Evolutionary conservation across 345 rosid genomes (phyloP).

Genomic region (Murraya koenigii): DNA sequence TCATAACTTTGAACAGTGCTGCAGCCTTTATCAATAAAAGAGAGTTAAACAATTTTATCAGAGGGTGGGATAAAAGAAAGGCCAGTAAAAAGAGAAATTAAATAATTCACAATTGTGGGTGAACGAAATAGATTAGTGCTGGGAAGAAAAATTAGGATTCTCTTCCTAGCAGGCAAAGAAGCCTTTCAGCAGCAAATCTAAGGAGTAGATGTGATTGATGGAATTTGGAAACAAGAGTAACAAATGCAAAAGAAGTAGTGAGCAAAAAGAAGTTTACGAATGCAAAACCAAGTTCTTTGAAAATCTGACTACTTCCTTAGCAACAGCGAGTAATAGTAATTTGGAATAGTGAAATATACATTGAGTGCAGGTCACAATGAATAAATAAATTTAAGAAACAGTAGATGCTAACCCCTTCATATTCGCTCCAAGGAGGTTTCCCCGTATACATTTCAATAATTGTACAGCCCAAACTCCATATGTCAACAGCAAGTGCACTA

Average conservation of each 20-base stretch:
- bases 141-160: background rate
- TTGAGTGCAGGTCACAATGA: background rate
- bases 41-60: background rate
- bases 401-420: slow-evolving; percentile 76
- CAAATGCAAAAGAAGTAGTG: background rate
- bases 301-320: background rate
- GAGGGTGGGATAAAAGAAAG: background rate
- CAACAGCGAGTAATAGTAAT: background rate
- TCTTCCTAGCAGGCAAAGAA: background rate
- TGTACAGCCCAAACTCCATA: slow-evolving; percentile 99
- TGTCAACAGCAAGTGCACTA: slow-evolving; percentile 90
- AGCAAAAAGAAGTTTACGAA: background rate
- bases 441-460: slow-evolving; percentile 96
- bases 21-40: slow-evolving; percentile 61
- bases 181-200: background rate
- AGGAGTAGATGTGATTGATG: background rate
- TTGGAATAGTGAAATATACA: background rate
- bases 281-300: background rate
- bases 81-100: background rate
- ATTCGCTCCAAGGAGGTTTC: slow-evolving; percentile 96
- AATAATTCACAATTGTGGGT: background rate
- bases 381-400: slow-evolving; percentile 3
- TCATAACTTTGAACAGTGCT: slow-evolving; percentile 93
- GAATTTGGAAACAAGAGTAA: background rate
- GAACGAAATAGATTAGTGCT: background rate